A percentile compares a stretch with the other conserved stretches of the same genome.
Conservation (phyloP, 164 flowering plant species). For the Dillenia turbinata region DNA sequence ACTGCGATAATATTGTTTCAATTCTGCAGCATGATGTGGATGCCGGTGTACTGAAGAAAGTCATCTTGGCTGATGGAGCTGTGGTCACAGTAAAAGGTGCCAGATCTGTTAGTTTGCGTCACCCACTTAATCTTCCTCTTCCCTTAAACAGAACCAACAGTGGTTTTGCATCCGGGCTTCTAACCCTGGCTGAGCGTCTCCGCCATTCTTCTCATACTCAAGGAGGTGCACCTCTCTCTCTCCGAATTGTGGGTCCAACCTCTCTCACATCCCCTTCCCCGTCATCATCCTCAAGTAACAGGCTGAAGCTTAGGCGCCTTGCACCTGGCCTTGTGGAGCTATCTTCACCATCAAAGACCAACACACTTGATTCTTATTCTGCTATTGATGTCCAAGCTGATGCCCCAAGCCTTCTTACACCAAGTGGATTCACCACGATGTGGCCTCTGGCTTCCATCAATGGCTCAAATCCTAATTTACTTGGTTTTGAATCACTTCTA, state of each 20-base stretch:
- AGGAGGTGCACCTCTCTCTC: slow-evolving; percentile 53
- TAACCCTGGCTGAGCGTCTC: slow-evolving; percentile 70
- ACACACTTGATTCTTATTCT: slow-evolving; percentile 24
- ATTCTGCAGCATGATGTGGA: slow-evolving; percentile 91
- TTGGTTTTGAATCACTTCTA: slow-evolving; percentile 70
- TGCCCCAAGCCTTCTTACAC: slow-evolving; percentile 45
- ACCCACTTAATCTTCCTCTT: slow-evolving; percentile 77
- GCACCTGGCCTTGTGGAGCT: slow-evolving; percentile 92
- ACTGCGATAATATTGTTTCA: background rate
- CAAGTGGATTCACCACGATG: slow-evolving; percentile 55
- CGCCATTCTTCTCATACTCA: slow-evolving; percentile 47
- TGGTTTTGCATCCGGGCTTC: slow-evolving; percentile 68
- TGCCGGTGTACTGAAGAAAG: slow-evolving; percentile 89
- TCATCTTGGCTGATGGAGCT: slow-evolving; percentile 88
- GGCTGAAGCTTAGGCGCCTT: slow-evolving; percentile 82
- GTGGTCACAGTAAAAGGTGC: slow-evolving; percentile 94
- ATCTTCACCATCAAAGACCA: slow-evolving; percentile 48
- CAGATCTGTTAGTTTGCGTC: slow-evolving; percentile 87
- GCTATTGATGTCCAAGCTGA: slow-evolving; percentile 31
- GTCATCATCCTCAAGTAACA: slow-evolving; percentile 38
- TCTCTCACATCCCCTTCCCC: slow-evolving; percentile 70
- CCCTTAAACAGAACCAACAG: slow-evolving; percentile 56
- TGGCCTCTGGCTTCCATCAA: slow-evolving; percentile 84
- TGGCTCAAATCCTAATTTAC: slow-evolving; percentile 66
- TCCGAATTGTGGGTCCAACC: slow-evolving; percentile 78